Evolutionary conservation across 1,284 basidiomycete species (phyloP).

Genomic region (Moesziomyces antarcticus): DNA sequence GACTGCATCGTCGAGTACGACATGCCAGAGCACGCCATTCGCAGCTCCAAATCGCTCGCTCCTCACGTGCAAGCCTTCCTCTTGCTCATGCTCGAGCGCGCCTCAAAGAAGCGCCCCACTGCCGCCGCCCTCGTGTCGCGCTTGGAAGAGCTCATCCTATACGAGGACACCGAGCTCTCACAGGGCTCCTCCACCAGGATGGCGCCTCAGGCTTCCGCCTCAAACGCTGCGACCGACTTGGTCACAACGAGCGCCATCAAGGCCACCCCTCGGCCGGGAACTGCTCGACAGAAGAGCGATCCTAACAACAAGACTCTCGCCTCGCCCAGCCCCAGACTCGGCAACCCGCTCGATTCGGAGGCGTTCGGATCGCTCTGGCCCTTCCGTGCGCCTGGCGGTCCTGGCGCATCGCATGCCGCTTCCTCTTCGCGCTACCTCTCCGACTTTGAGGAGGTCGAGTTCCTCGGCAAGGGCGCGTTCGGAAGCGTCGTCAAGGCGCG

Average conservation of each 20-base stretch:
- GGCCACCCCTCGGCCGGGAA: slow-evolving; percentile 18
- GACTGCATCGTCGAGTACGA: slow-evolving; percentile 42
- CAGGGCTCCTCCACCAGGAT: slow-evolving; percentile 35
- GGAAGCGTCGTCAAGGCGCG: slow-evolving; percentile 92
- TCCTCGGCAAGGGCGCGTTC: slow-evolving; percentile 84
- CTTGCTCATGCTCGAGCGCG: slow-evolving; percentile 52
- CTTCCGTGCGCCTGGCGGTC: slow-evolving; percentile 37
- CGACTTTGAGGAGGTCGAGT: slow-evolving; percentile 67
- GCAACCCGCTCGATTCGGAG: slow-evolving; percentile 11
- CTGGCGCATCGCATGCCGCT: slow-evolving; percentile 17
- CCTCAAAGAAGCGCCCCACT: slow-evolving; percentile 52
- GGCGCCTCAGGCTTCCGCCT: slow-evolving; percentile 4
- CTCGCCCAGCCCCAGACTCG: slow-evolving; percentile 17
- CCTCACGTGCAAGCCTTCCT: slow-evolving; percentile 47
- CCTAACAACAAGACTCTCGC: slow-evolving; percentile 1
- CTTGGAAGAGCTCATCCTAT: slow-evolving; percentile 57
- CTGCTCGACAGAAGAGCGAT: slow-evolving; percentile 28
- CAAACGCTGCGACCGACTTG: slow-evolving; percentile 6
- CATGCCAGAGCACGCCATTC: slow-evolving; percentile 49
- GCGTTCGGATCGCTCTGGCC: slow-evolving; percentile 60
- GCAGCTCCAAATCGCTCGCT: slow-evolving; percentile 19
- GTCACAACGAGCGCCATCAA: slow-evolving; percentile 15
- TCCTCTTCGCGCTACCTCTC: slow-evolving; percentile 61
- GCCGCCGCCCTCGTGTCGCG: slow-evolving; percentile 41
- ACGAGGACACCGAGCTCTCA: slow-evolving; percentile 48